Conservation (phyloP, 108 stramenopile genomes). For the Cyclotella choctawhatcheeana region DNA sequence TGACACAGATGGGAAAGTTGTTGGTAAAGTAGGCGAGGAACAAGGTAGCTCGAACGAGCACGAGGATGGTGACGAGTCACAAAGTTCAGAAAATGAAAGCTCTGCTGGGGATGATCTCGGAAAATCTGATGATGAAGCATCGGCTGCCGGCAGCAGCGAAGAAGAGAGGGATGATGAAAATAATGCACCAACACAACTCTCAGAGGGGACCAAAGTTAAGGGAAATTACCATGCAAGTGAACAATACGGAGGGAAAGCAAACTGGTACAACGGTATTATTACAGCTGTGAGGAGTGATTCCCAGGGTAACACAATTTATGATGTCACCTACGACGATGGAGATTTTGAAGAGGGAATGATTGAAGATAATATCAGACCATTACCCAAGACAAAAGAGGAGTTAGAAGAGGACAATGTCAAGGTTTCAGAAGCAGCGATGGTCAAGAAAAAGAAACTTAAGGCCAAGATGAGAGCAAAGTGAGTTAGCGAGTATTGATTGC, state of each 20-base stretch:
- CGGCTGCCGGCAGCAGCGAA: slow-evolving; percentile 38
- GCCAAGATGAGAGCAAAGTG: slow-evolving; percentile 81
- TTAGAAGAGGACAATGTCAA: slow-evolving; percentile 52
- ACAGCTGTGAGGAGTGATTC: slow-evolving; percentile 46
- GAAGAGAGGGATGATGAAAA: slow-evolving; percentile 45
- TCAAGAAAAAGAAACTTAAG: slow-evolving; percentile 67
- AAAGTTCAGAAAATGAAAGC: too few species aligned
- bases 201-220: slow-evolving; percentile 68
- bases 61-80: slow-evolving; percentile 14
- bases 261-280: slow-evolving; percentile 78
- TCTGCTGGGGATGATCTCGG: slow-evolving; percentile 31
- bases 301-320: slow-evolving; percentile 61
- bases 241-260: slow-evolving; percentile 76
- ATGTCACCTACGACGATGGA: slow-evolving; percentile 88
- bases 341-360: slow-evolving; percentile 84
- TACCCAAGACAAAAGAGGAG: slow-evolving; percentile 56
- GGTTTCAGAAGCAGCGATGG: slow-evolving; percentile 31
- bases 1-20: slow-evolving; percentile 72
- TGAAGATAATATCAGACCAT: slow-evolving; percentile 63
- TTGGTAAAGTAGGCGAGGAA: slow-evolving; percentile 65
- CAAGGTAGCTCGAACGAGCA: slow-evolving; percentile 22
- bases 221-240: slow-evolving; percentile 82
- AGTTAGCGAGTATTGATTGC: slow-evolving; percentile 23
- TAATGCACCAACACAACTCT: slow-evolving; percentile 33
- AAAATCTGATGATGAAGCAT: slow-evolving; percentile 42